Conservation (phyloP, 2,329 filamentous ascomycete genomes). For the Ophiocordyceps camponoti-rufipedis region DNA sequence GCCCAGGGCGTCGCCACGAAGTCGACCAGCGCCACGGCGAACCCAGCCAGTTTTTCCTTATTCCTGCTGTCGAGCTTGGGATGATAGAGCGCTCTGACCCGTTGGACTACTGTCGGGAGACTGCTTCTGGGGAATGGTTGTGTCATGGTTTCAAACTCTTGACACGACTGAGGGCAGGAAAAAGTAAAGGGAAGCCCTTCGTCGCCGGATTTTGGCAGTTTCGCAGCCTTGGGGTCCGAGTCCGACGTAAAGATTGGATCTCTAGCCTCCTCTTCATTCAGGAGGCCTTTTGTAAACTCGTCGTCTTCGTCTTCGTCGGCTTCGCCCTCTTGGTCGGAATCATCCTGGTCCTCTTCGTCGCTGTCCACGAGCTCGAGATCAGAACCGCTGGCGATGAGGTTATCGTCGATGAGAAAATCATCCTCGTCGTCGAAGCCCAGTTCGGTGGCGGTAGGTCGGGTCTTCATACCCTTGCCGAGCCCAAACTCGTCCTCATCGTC, state of each 20-base stretch:
- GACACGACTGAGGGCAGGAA: slow-evolving; percentile 61
- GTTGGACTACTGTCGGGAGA: slow-evolving; percentile 63
- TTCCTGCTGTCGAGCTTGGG: slow-evolving; percentile 72
- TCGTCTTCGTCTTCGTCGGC: slow-evolving; percentile 33
- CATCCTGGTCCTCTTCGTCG: slow-evolving; percentile 19
- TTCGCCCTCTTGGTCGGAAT: slow-evolving; percentile 8
- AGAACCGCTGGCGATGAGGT: slow-evolving; percentile 69
- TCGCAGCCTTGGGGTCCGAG: slow-evolving; percentile 16
- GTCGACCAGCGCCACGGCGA: slow-evolving; percentile 47
- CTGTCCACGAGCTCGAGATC: slow-evolving; percentile 41
- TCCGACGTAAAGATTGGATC: slow-evolving; percentile 32
- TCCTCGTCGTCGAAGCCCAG: slow-evolving; percentile 82
- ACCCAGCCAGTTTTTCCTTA: slow-evolving; percentile 60
- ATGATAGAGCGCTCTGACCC: slow-evolving; percentile 83
- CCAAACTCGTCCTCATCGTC: slow-evolving; percentile 39
- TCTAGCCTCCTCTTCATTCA: slow-evolving; percentile 38
- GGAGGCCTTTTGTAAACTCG: slow-evolving; percentile 54
- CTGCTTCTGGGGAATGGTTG: slow-evolving; percentile 43
- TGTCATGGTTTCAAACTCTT: slow-evolving; percentile 52
- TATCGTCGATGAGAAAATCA: slow-evolving; percentile 79
- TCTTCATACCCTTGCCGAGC: slow-evolving; percentile 39
- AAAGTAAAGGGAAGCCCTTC: slow-evolving; percentile 66
- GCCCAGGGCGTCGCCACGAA: slow-evolving; percentile 33
- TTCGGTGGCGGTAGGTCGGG: slow-evolving; percentile 36
- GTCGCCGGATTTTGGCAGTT: slow-evolving; percentile 22